Percentiles rank a stretch among this genome's conserved stretches.
Conservation (phyloP, 257 asterid genomes). For the Solanum chilense region DNA sequence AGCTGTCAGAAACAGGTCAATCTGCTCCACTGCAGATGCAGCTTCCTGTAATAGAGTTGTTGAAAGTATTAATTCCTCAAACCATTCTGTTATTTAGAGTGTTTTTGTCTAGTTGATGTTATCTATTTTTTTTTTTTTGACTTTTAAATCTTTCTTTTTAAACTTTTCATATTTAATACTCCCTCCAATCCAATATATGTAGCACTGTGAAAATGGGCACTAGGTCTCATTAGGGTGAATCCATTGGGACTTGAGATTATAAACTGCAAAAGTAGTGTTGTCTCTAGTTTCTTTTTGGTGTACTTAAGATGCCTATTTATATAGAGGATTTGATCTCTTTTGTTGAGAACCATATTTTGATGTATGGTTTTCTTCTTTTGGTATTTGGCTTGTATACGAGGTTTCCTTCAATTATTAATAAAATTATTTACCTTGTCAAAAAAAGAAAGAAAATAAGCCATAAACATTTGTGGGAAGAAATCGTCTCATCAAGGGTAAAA, state of each 20-base stretch:
- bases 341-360: neutral
- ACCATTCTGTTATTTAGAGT: neutral
- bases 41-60: slow-evolving; percentile 73
- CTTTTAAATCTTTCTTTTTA: neutral
- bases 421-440: neutral
- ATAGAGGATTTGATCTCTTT: neutral
- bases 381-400: neutral
- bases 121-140: neutral
- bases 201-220: neutral
- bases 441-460: neutral
- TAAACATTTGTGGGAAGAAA: neutral
- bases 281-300: neutral
- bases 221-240: neutral
- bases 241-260: neutral
- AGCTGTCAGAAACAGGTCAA: slow-evolving; percentile 40
- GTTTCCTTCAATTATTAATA: neutral
- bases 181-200: neutral
- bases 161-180: neutral
- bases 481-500: neutral
- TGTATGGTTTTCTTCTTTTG: neutral
- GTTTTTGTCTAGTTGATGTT: neutral
- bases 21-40: slow-evolving; percentile 53
- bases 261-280: neutral
- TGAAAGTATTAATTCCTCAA: slow-evolving; percentile 52
- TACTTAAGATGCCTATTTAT: neutral